Conservation (phyloP, 2,329 filamentous ascomycete genomes). For the Colletotrichum viniferum region DNA sequence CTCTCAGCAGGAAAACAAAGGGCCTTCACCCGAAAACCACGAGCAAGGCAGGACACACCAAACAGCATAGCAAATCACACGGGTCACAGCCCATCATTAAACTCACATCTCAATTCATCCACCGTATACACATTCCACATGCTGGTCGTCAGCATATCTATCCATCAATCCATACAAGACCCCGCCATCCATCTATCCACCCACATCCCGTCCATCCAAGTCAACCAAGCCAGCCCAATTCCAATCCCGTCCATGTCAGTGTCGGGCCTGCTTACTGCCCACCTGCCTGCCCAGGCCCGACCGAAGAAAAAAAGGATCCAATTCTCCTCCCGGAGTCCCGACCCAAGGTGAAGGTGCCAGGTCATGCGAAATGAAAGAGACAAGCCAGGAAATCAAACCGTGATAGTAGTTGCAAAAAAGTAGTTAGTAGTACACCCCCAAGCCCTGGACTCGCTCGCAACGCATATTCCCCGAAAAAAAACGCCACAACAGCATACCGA, state of each 20-base stretch:
- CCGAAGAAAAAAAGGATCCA: neutral
- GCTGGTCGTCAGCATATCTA: neutral
- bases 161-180: neutral
- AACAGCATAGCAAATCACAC: neutral
- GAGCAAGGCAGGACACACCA: neutral
- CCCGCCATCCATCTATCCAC: neutral
- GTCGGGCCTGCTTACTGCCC: neutral
- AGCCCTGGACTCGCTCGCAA: slow-evolving; percentile 15
- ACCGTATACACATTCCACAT: neutral
- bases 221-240: neutral
- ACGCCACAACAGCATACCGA: slow-evolving; percentile 1
- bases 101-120: neutral
- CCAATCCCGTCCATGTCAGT: neutral
- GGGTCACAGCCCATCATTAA: neutral
- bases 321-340: neutral
- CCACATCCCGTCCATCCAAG: slow-evolving; percentile 2
- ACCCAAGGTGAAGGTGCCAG: neutral
- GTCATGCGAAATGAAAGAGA: neutral
- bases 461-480: neutral
- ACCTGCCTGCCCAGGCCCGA: neutral
- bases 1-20: neutral
- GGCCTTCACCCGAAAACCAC: neutral
- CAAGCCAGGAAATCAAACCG: slow-evolving; percentile 5
- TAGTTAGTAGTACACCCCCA: slow-evolving; percentile 3
- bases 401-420: neutral